These are phyloP conservation scores for Sindora glabra DNA, from an alignment of 306 rosid genomes.

Conservation along the genomic window DNA sequence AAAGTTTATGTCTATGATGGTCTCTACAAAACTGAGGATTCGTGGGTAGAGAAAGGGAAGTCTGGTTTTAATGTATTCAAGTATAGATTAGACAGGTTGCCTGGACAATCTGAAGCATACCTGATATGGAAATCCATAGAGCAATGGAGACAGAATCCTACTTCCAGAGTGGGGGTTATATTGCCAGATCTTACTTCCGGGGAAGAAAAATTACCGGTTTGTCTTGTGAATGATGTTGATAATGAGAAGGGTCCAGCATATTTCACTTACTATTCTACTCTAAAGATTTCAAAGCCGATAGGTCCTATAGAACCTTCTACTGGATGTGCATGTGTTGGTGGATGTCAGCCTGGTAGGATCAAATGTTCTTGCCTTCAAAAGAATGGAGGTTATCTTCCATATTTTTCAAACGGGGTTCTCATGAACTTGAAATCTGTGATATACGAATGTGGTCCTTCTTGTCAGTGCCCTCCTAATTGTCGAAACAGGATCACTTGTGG, in stretches of 20 bases:
- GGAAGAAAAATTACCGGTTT: constrained; percentile 74
- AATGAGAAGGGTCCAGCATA: constrained; percentile 90
- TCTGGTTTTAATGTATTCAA: constrained; percentile 76
- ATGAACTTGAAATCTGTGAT: constrained; percentile 55
- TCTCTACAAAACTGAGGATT: constrained; percentile 67
- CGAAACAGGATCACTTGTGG: constrained; percentile 68
- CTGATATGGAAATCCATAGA: constrained; percentile 62
- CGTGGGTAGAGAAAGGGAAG: constrained; percentile 82
- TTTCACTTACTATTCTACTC: constrained; percentile 58
- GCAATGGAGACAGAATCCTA: constrained; percentile 62
- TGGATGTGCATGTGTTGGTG: constrained; percentile 73
- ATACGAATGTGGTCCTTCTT: constrained; percentile 75
- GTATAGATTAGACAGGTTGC: constrained; percentile 54
- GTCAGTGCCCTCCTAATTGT: constrained; percentile 76
- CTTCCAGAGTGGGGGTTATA: constrained; percentile 63
- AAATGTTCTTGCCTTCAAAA: constrained; percentile 70
- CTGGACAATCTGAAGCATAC: constrained; percentile 69
- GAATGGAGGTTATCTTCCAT: constrained; percentile 65
- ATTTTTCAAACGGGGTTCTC: constrained; percentile 46
- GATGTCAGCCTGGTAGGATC: constrained; percentile 49
- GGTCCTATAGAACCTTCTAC: constrained; percentile 37
- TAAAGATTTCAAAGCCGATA: constrained; percentile 47
- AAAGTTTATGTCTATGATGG: constrained; percentile 92
- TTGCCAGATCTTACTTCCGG: constrained; percentile 90
- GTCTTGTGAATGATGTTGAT: constrained; percentile 91